phyloP scores from a whole-genome alignment of 164 flowering plant genomes.

The Vitis rotundifolia region DNA sequence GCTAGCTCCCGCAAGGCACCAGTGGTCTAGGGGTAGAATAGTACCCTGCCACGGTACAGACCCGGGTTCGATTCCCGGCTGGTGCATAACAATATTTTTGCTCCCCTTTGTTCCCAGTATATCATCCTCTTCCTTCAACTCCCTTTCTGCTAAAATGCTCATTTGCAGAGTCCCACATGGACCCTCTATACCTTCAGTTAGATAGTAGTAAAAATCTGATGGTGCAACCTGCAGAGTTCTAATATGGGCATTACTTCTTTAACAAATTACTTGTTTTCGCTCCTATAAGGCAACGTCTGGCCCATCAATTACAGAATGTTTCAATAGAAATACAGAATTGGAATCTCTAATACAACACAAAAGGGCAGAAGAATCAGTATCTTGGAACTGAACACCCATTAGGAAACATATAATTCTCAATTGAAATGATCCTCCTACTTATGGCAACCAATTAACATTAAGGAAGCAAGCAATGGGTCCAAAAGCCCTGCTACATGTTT shows the following conservation, averaged over 20 bases:
- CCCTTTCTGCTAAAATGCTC: no score
- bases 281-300: not conserved
- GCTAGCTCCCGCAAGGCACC: constrained; percentile 36
- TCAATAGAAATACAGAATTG: not conserved
- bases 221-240: no score
- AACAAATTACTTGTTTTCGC: not conserved
- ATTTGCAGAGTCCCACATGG: no score
- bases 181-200: no score
- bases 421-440: not conserved
- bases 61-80: constrained; percentile 99
- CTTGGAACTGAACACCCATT: no score
- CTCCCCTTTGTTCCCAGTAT: no score
- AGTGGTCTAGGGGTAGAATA: constrained; percentile 99
- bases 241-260: no score
- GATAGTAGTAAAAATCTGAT: no score
- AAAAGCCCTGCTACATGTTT: not conserved
- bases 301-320: not conserved
- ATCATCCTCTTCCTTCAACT: no score
- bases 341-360: not conserved
- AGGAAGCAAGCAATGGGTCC: not conserved
- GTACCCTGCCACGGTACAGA: constrained; percentile 99
- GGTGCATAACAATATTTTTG: constrained; percentile 45
- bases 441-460: not conserved
- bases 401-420: not conserved
- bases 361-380: no score